Percentiles rank a stretch among this genome's conserved stretches.
phyloP scores from a whole-genome alignment of 768 basidiomycete genomes.

The Suillus paluster region DNA sequence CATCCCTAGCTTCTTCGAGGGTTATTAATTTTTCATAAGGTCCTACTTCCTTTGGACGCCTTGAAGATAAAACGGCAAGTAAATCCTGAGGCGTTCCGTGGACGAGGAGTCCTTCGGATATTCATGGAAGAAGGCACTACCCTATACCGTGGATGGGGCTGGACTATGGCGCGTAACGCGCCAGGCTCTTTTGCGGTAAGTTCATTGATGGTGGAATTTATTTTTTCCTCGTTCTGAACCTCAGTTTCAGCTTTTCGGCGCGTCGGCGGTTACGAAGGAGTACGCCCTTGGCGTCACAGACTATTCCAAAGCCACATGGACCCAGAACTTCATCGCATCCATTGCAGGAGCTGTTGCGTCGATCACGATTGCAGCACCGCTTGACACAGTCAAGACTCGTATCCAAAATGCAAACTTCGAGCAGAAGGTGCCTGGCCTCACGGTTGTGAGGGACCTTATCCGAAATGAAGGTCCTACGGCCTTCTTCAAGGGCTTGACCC shows the following conservation, averaged over 20 bases:
- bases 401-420: constrained; percentile 99
- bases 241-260: constrained; percentile 88
- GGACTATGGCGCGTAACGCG: constrained; percentile 98
- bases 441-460: constrained; percentile 84
- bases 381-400: constrained; percentile 95
- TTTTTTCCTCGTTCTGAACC: background rate
- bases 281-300: constrained; percentile 88
- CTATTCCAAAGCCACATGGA: constrained; percentile 95
- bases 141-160: constrained; percentile 97
- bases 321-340: constrained; percentile 95
- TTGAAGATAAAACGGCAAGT: constrained; percentile 99
- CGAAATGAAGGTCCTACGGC: constrained; percentile 82
- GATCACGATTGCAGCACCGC: constrained; percentile 94
- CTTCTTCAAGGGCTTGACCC: constrained; percentile 97
- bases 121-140: constrained; percentile 90
- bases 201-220: constrained; percentile 12
- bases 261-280: constrained; percentile 93
- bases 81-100: constrained; percentile 97
- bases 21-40: constrained; percentile 42
- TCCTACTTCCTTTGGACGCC: constrained; percentile 94
- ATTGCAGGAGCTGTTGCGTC: constrained; percentile 93
- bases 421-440: constrained; percentile 75
- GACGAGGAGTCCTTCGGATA: constrained; percentile 88
- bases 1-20: background rate
- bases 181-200: constrained; percentile 93